phyloP scores from a whole-genome alignment of 1,284 basidiomycete genomes.

The Moniliophthora roreri region DNA sequence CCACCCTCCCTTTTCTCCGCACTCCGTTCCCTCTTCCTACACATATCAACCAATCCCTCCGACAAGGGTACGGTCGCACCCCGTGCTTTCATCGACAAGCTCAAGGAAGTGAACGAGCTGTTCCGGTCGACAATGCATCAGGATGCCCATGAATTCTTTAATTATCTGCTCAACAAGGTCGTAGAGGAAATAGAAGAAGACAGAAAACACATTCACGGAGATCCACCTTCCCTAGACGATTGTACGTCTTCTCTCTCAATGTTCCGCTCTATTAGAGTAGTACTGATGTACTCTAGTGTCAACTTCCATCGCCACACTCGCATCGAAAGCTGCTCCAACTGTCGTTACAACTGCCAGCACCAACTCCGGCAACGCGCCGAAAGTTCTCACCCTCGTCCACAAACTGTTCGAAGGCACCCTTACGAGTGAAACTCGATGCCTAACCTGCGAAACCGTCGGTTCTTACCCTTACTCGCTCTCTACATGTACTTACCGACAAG shows the following conservation, averaged over 20 bases:
- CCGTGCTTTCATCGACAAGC: constrained; percentile 86
- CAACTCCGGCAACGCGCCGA: constrained; percentile 41
- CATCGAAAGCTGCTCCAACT: constrained; percentile 39
- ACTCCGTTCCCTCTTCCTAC: constrained; percentile 85
- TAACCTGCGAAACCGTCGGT: constrained; percentile 92
- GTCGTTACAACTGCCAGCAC: constrained; percentile 30
- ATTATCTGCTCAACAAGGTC: constrained; percentile 90
- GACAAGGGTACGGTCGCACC: constrained; percentile 88
- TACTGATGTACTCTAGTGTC: constrained; percentile 43
- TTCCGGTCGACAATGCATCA: constrained; percentile 90
- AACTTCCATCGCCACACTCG: constrained; percentile 54
- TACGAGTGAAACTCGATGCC: constrained; percentile 95
- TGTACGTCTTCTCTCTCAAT: constrained; percentile 38
- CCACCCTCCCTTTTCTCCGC: constrained; percentile 86
- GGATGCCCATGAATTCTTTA: constrained; percentile 97
- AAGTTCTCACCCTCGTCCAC: constrained; percentile 81
- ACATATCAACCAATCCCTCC: constrained; percentile 73
- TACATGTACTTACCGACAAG: constrained; percentile 8
- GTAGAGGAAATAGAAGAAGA: constrained; percentile 90
- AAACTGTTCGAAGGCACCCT: constrained; percentile 90
- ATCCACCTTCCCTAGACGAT: constrained; percentile 44
- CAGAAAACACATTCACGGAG: constrained; percentile 41
- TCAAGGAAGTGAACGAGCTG: constrained; percentile 85
- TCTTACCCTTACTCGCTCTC: constrained; percentile 4
- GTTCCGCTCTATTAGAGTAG: constrained; percentile 3